Evolutionary conservation across 139 green algal genomes (phyloP).

Genomic region (Closterium sp.): DNA sequence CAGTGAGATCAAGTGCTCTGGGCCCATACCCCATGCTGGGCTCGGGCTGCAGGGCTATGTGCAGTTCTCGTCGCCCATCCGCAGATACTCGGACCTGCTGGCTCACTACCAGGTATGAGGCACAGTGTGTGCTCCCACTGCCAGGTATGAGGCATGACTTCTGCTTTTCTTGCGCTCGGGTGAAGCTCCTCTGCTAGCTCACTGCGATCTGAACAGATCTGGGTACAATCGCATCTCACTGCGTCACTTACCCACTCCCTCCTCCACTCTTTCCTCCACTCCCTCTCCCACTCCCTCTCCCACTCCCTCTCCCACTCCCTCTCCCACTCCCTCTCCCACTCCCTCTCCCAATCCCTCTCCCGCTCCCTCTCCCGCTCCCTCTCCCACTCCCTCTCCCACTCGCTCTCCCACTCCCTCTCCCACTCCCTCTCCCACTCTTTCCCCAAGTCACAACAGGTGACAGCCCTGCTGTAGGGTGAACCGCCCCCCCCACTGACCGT

Average conservation of each 20-base stretch:
- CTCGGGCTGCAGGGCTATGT: conserved; percentile 56
- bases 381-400: too few relatives aligned
- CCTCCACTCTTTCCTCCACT: not conserved
- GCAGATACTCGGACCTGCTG: conserved; percentile 56
- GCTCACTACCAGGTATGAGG: conserved; percentile 55
- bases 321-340: not conserved
- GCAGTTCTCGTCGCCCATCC: conserved; percentile 60
- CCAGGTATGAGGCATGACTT: not conserved
- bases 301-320: too few relatives aligned
- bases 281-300: not conserved
- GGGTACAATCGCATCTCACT: not conserved
- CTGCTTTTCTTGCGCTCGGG: too few relatives aligned
- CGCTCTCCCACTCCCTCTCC: too few relatives aligned
- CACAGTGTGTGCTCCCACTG: too few relatives aligned
- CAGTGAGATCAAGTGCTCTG: conserved; percentile 42
- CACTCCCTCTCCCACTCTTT: too few relatives aligned
- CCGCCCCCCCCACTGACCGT: too few relatives aligned
- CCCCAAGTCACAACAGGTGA: not conserved
- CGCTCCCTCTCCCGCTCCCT: too few relatives aligned
- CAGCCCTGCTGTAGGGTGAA: too few relatives aligned
- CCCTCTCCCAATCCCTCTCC: not conserved
- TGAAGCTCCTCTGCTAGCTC: too few relatives aligned
- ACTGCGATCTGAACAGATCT: too few relatives aligned
- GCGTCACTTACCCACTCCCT: not conserved
- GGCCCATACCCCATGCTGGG: conserved; percentile 46